phyloP scores from a whole-genome alignment of 176 grass and related monocot genomes.

The Pontederia crassipes region DNA sequence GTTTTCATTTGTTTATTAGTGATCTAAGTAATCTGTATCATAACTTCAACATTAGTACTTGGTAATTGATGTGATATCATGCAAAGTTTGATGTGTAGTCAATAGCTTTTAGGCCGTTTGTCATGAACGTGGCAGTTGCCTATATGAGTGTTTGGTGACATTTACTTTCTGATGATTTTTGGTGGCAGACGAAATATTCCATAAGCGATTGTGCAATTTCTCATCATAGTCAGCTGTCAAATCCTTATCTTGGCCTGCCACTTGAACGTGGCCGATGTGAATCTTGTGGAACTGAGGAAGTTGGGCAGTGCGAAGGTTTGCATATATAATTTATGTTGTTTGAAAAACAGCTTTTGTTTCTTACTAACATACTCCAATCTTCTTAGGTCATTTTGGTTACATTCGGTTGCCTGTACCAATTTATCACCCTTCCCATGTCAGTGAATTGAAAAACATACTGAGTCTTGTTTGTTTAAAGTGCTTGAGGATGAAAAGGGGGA shows the following conservation, averaged over 20 bases:
- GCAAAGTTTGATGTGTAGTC: too few species aligned
- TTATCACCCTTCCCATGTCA: slow-evolving; percentile 78
- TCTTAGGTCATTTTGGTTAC: slow-evolving; percentile 84
- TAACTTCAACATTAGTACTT: too few species aligned
- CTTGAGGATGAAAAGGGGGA: slow-evolving; percentile 65
- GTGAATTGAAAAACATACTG: slow-evolving; percentile 60
- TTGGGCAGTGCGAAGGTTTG: slow-evolving; percentile 79
- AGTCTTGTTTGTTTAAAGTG: slow-evolving; percentile 73
- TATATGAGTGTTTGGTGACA: not conserved
- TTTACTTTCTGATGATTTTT: slow-evolving; percentile 2
- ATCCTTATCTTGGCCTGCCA: slow-evolving; percentile 86
- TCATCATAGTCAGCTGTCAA: slow-evolving; percentile 74
- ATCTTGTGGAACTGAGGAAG: slow-evolving; percentile 74
- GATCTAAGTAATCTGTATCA: too few species aligned
- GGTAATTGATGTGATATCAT: too few species aligned
- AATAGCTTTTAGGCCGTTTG: too few species aligned
- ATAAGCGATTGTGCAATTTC: slow-evolving; percentile 64
- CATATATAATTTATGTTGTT: slow-evolving; percentile 6
- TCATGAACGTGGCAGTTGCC: too few species aligned
- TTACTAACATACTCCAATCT: slow-evolving; percentile 24
- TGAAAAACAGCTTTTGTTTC: not conserved
- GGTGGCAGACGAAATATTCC: slow-evolving; percentile 45
- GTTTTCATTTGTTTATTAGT: too few species aligned
- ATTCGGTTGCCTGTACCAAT: slow-evolving; percentile 80
- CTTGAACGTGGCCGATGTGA: slow-evolving; percentile 80